Evolutionary conservation across 2,329 filamentous ascomycete species (phyloP), one percentile per base, ranked within the genome.

Genomic region (Periconia sp.): DNA sequence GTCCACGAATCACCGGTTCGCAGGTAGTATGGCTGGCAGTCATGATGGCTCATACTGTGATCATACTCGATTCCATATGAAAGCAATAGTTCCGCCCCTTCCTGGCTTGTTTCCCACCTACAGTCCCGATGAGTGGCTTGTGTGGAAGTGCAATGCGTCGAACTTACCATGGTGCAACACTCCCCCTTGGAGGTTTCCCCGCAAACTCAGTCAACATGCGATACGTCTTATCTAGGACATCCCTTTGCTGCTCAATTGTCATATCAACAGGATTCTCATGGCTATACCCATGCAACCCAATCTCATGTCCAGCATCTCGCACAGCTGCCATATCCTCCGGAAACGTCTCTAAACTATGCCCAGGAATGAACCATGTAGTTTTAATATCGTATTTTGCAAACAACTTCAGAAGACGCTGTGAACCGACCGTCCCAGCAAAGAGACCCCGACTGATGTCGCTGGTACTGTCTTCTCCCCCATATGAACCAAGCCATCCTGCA

Each of bases 151-250:
- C 66, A 89, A 77, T 16, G 78, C 78, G 61, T 18, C 17, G 8
- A 2, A 34, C 48, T 48, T 49, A 64, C 79, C 82, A 91, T 0
- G 88, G 87, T 0, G 86, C 87, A 0, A 90, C 87, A 32, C 80
- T 86, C 0, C 88, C 87, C 1, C 85, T 73, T 0, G 88, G 88
- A 1, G 84, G 84, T 69, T 88, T 89, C 4, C 87, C 62, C 26
- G 78, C 79, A 57, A 91, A 86, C 0, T 86, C 82, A 0, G 82
- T 87, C 29, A 89, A 76, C 66, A 89, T 76, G n/a, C 78, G 77
- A 58, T 85, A 89, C 16, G 86, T 89, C 68, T 88, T 88, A 57
- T 87, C 84, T 4, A 92, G 77, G 9, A 92, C 84, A 43, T 88
- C 86, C 9, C 79, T 79, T 65, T 92, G 87, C 69, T 92, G 88